These are phyloP conservation scores for Russula virescens DNA, from an alignment of 768 basidiomycete genomes.

Conservation along the genomic window DNA sequence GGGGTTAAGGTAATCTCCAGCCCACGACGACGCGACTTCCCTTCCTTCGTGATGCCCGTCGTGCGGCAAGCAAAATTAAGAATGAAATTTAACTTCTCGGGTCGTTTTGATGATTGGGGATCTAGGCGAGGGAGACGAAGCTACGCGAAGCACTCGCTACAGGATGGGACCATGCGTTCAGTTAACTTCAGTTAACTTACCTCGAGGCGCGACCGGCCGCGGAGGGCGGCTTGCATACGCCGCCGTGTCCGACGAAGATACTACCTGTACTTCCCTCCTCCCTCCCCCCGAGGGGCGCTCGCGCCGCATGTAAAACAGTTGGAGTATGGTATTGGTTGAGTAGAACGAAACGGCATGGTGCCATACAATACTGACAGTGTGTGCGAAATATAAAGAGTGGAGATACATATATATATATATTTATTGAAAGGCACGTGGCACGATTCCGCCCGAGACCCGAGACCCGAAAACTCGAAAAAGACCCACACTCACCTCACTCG, in stretches of 20 bases:
- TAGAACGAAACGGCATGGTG: too few species aligned
- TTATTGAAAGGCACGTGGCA: slow-evolving; percentile 9
- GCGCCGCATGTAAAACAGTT: not conserved
- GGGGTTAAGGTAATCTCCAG: too few species aligned
- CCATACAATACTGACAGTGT: too few species aligned
- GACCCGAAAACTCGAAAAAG: too few species aligned
- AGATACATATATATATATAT: too few species aligned
- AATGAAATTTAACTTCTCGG: not conserved
- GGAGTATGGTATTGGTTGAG: too few species aligned
- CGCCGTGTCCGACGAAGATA: not conserved
- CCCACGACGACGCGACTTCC: too few species aligned
- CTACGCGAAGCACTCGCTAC: not conserved
- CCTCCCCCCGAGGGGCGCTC: slow-evolving; percentile 2
- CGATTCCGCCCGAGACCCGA: too few species aligned
- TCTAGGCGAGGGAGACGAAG: not conserved
- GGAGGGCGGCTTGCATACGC: slow-evolving; percentile 13
- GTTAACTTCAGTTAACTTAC: not conserved
- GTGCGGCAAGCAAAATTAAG: not conserved
- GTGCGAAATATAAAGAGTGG: too few species aligned
- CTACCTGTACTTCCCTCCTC: too few species aligned
- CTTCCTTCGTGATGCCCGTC: not conserved
- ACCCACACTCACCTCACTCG: too few species aligned
- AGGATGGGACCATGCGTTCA: too few species aligned
- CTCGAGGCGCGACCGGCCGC: slow-evolving; percentile 7
- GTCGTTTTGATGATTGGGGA: not conserved